Base-by-base conservation (phyloP, 148 eudicot genomes). In the Rhododendron henanense region DNA sequence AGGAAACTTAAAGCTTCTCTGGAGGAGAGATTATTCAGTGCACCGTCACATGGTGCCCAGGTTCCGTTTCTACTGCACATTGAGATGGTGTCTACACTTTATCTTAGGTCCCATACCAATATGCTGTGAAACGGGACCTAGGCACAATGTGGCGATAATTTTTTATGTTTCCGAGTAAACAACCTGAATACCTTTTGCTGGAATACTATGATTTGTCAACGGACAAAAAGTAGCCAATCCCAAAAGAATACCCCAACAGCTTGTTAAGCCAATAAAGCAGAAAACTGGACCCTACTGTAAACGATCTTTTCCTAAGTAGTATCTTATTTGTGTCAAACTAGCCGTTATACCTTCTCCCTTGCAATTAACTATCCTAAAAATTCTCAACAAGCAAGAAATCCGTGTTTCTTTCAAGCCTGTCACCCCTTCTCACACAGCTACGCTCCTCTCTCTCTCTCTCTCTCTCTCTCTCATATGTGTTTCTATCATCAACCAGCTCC, bases 281-380 rank as follows among this genome's bases (percentile, higher is more conserved):
- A 86, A 67, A 45, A 81, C 65, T 78, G 81, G 61, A 69, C 84
- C 84, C n/a, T 39, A 11, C 28, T 10, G 13, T 10, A 28, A 83
- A 21, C 1, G 7, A 51, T 18, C 45, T 79, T 85, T 78, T 47
- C 50, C 50, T 47, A 2, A 47, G 11, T 47, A 47, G 11, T 47
- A 47, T 47, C 50, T 47, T 47, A 47, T 47, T 47, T 47, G 50
- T 61, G 28, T 59, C 91, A 89, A 87, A 89, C 84, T 89, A 89
- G 91, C 91, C 91, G 91, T 89, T 89, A 76, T 84, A 84, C 76
- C 84, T 76, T 23, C 63, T 79, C 82, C 83, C 23, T 47, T 37
- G 37, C 77, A n/a, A 74, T 79, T 80, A 86, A 82, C 79, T 79
- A 82, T 83, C 65, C 15, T 82, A 82, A 88, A 57, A n/a, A 59